Percentiles rank a stretch among this genome's conserved stretches.
phyloP scores from a whole-genome alignment of 1,284 basidiomycete species.

The Naganishia albida region DNA sequence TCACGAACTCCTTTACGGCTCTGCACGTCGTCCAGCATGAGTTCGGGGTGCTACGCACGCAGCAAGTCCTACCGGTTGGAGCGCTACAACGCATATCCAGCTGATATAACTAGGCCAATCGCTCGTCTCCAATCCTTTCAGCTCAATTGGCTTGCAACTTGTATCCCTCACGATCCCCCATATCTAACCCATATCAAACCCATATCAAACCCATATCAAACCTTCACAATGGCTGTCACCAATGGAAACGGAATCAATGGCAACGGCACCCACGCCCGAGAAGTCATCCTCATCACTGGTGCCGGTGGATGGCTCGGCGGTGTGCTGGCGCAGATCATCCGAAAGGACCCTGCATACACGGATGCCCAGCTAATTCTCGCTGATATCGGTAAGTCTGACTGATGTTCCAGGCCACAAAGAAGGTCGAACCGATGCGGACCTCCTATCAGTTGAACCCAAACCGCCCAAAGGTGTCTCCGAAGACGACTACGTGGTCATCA shows the following conservation, averaged over 20 bases:
- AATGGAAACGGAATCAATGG: conserved; percentile 22
- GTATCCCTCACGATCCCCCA: neutral
- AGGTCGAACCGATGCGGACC: neutral
- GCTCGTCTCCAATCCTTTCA: conserved; percentile 9
- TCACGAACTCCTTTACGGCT: too few species aligned
- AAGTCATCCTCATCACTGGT: conserved; percentile 44
- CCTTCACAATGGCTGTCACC: conserved; percentile 34
- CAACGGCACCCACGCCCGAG: conserved; percentile 14
- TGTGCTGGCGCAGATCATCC: conserved; percentile 44
- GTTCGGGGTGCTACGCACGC: too few species aligned
- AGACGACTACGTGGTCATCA: conserved; percentile 51
- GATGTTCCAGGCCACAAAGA: too few species aligned
- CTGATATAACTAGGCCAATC: conserved; percentile 25
- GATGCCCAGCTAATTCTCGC: conserved; percentile 50
- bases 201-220: neutral
- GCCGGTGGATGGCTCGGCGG: conserved; percentile 51
- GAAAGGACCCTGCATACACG: conserved; percentile 46
- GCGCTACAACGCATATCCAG: neutral
- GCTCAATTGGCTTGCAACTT: neutral
- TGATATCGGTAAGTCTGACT: conserved; percentile 42
- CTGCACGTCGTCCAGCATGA: too few species aligned
- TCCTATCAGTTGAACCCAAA: conserved; percentile 56
- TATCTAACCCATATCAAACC: too few species aligned
- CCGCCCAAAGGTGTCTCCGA: conserved; percentile 54
- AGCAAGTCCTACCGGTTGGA: too few species aligned